These are phyloP conservation scores for Fusarium succisae DNA, from an alignment of 2,329 filamentous ascomycete species.

Conservation along the genomic window DNA sequence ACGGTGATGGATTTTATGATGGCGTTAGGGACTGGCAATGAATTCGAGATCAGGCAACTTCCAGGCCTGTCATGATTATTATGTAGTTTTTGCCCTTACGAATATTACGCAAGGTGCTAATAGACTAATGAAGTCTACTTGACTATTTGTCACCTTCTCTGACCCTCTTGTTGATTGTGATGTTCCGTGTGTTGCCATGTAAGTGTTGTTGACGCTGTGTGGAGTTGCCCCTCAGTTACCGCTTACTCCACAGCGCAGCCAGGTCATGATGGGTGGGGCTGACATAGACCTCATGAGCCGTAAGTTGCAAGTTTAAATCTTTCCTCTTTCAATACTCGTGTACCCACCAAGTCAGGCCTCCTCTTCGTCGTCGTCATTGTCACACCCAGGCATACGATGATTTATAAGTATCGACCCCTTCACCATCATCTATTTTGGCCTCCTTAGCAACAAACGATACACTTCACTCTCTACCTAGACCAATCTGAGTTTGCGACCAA, in stretches of 20 bases:
- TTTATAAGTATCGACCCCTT: neutral
- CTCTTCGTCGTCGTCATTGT: neutral
- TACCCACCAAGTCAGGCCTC: neutral
- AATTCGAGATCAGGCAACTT: slow-evolving; percentile 28
- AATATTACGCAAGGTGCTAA: slow-evolving; percentile 15
- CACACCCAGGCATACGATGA: slow-evolving; percentile 28
- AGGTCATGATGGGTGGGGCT: slow-evolving; percentile 30
- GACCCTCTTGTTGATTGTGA: neutral
- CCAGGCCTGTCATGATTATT: slow-evolving; percentile 28
- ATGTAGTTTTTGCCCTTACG: slow-evolving; percentile 31
- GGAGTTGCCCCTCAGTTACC: slow-evolving; percentile 18
- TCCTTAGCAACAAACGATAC: slow-evolving; percentile 23
- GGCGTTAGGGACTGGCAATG: slow-evolving; percentile 45
- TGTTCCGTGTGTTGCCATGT: neutral
- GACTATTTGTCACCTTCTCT: neutral
- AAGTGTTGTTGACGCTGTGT: neutral
- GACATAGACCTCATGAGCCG: slow-evolving; percentile 15
- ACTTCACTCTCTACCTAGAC: neutral
- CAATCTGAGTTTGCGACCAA: neutral
- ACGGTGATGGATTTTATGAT: slow-evolving; percentile 64
- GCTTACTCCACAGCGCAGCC: neutral
- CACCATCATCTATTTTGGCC: slow-evolving; percentile 32
- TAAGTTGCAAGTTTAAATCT: neutral
- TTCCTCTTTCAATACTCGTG: slow-evolving; percentile 7
- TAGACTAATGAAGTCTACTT: slow-evolving; percentile 37